These are phyloP conservation scores for Backusella sp. DNA, from an alignment of 192 early-diverging fungal species.

Conservation along the genomic window DNA sequence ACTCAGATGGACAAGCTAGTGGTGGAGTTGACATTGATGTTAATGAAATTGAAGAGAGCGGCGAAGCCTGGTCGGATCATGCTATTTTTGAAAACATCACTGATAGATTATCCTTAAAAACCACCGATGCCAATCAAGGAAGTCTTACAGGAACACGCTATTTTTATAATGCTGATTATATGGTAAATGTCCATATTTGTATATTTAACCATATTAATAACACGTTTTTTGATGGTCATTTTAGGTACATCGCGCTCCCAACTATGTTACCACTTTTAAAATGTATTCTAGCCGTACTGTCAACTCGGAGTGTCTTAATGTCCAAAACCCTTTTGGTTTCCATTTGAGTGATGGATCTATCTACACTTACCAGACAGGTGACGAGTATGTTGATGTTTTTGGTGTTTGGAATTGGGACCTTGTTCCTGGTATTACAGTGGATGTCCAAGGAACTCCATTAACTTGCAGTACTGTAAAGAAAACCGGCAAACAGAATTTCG, in stretches of 20 bases:
- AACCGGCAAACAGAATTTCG: conserved; percentile 18
- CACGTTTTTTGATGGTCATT: not conserved
- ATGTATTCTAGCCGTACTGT: conserved; percentile 32
- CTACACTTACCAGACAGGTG: conserved; percentile 28
- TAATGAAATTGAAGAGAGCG: not conserved
- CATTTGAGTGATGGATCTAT: conserved; percentile 32
- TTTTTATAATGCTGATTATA: conserved; percentile 21
- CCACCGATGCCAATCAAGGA: conserved; percentile 1
- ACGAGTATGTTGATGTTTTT: conserved; percentile 34
- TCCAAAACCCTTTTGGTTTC: conserved; percentile 28
- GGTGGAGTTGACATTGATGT: conserved; percentile 20
- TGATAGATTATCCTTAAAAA: not conserved
- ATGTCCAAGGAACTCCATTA: conserved; percentile 15
- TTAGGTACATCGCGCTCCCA: conserved; percentile 22
- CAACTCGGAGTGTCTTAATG: conserved; percentile 28
- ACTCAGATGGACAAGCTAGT: not conserved
- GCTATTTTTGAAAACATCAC: conserved; percentile 8
- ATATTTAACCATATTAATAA: not conserved
- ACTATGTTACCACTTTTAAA: conserved; percentile 25
- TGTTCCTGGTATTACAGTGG: conserved; percentile 31
- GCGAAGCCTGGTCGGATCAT: conserved; percentile 18
- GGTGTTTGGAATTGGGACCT: conserved; percentile 29
- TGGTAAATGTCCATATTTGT: not conserved
- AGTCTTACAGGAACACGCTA: conserved; percentile 7
- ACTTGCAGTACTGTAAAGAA: conserved; percentile 10